Evolutionary conservation across 2,329 filamentous ascomycete species (phyloP).

Genomic region (Sporothrix schenckii): DNA sequence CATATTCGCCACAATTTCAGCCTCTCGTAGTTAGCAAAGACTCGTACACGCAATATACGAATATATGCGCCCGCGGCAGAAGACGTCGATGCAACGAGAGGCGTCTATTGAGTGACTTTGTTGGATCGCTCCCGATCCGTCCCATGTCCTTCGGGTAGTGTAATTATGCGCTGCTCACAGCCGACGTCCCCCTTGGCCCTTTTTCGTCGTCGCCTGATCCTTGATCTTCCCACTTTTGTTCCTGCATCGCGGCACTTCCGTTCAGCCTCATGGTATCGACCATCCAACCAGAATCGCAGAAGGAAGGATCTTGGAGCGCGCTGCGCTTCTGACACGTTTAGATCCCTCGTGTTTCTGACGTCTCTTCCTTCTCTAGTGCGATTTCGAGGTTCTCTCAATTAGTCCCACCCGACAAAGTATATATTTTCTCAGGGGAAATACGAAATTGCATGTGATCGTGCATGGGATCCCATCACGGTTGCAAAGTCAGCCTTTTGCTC

Average conservation of each 20-base stretch:
- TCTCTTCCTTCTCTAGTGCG: background rate
- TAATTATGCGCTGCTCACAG: conserved; percentile 4
- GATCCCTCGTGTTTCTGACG: background rate
- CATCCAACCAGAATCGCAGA: background rate
- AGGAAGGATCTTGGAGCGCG: background rate
- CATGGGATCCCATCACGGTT: background rate
- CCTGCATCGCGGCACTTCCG: conserved; percentile 19
- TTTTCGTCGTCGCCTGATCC: background rate
- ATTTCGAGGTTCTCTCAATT: background rate
- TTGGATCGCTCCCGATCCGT: background rate
- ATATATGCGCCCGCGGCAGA: background rate
- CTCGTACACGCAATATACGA: background rate
- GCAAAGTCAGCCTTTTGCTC: conserved; percentile 11
- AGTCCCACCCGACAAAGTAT: background rate
- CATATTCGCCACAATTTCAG: background rate
- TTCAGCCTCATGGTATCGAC: background rate
- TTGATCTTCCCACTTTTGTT: background rate
- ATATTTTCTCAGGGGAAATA: background rate
- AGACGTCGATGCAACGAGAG: background rate
- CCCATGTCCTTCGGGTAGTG: background rate
- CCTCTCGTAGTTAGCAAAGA: background rate
- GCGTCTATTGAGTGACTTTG: too few species aligned
- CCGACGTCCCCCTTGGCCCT: background rate
- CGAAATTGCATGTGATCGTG: conserved; percentile 12
- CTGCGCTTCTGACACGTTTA: conserved; percentile 14